Evolutionary conservation across 441 rosid species (phyloP).

Genomic region (Dalechampia spathulata): DNA sequence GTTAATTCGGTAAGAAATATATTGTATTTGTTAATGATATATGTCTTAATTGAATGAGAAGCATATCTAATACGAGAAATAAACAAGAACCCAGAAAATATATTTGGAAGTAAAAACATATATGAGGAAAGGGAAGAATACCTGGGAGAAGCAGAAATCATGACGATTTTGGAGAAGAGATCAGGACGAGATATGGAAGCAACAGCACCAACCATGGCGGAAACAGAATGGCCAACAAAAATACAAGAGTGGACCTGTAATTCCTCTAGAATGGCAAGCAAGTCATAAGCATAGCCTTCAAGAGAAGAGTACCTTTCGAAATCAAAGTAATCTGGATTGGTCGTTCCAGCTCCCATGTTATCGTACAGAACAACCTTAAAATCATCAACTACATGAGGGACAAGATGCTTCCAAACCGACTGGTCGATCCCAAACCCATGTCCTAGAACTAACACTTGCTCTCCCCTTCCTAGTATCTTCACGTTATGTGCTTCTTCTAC

Average conservation of each 20-base stretch:
- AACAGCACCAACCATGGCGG: slow-evolving; percentile 67
- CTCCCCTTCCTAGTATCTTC: slow-evolving; percentile 67
- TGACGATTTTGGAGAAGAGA: slow-evolving; percentile 66
- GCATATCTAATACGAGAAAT: too few relatives aligned
- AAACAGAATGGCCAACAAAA: slow-evolving; percentile 85
- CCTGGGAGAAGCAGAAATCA: slow-evolving; percentile 82
- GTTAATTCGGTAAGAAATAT: too few relatives aligned
- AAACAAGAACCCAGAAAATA: too few relatives aligned
- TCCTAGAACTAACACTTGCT: slow-evolving; percentile 49
- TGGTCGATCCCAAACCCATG: slow-evolving; percentile 97
- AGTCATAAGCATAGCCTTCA: slow-evolving; percentile 73
- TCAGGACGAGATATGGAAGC: slow-evolving; percentile 85
- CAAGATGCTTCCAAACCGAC: slow-evolving; percentile 85
- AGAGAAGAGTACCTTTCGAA: slow-evolving; percentile 64
- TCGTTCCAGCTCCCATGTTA: slow-evolving; percentile 94
- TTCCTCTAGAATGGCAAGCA: slow-evolving; percentile 76
- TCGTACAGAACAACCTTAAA: slow-evolving; percentile 62
- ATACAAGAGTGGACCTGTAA: slow-evolving; percentile 48
- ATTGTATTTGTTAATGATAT: too few relatives aligned
- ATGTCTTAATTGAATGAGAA: too few relatives aligned
- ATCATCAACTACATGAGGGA: slow-evolving; percentile 73
- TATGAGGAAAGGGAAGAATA: slow-evolving; percentile 3
- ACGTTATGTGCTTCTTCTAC: slow-evolving; percentile 85
- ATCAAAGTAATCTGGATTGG: slow-evolving; percentile 84
- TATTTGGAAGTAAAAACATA: too few relatives aligned